Conservation (phyloP, 345 rosid genomes). For the Xanthoceras sorbifolium region DNA sequence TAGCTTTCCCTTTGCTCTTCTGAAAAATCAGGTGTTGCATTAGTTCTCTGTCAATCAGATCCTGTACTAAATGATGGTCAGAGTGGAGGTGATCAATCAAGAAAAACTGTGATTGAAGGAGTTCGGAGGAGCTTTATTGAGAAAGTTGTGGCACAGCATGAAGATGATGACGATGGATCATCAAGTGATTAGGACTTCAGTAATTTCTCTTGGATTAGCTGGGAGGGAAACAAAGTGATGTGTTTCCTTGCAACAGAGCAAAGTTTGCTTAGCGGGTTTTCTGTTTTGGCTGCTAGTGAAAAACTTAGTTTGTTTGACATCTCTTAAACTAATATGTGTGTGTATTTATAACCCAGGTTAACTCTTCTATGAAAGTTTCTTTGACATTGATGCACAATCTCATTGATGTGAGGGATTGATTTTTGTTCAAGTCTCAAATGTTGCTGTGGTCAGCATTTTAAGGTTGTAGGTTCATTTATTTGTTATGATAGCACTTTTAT, state of each 20-base stretch:
- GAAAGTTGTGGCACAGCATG: constrained; percentile 82
- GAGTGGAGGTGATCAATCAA: constrained; percentile 66
- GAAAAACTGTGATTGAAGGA: constrained; percentile 79
- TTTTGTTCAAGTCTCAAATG: background rate
- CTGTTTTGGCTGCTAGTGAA: background rate
- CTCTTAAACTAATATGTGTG: background rate
- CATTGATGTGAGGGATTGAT: background rate
- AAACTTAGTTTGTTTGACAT: background rate
- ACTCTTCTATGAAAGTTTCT: background rate
- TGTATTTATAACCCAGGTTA: background rate
- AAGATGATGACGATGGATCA: constrained; percentile 70
- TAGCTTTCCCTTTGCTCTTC: background rate
- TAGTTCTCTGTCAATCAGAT: constrained; percentile 90
- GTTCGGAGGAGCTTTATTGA: constrained; percentile 79
- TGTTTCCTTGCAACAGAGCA: background rate
- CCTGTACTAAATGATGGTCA: constrained; percentile 92
- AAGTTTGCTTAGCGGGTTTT: background rate
- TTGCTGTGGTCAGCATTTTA: background rate
- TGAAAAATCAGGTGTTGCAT: constrained; percentile 70
- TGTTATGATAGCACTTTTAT: background rate
- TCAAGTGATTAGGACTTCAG: constrained; percentile 65
- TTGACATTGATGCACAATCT: constrained; percentile 6
- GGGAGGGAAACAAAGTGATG: background rate
- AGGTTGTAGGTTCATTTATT: background rate
- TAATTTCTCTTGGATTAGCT: constrained; percentile 15